These are phyloP conservation scores for Petrea volubilis DNA, from an alignment of 257 asterid genomes.

Conservation along the genomic window DNA sequence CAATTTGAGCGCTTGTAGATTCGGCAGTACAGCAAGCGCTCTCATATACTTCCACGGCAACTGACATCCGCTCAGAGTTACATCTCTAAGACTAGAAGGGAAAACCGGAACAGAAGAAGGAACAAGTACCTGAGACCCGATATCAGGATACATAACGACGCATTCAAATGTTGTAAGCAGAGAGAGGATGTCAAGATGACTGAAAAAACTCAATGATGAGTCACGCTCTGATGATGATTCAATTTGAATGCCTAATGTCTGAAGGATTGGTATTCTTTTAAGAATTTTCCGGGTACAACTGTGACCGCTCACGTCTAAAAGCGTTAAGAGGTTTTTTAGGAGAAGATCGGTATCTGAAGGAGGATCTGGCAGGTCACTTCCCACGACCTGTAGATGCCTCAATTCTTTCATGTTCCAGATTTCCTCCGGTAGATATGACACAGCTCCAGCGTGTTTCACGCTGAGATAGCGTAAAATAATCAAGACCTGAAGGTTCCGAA, in stretches of 20 bases:
- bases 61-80: background rate
- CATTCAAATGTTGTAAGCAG: background rate
- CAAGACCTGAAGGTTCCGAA: too few species aligned
- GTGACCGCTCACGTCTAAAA: background rate
- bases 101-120: background rate
- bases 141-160: background rate
- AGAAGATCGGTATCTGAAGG: too few species aligned
- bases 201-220: background rate
- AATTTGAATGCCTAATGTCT: conserved; percentile 6
- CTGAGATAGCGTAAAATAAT: too few species aligned
- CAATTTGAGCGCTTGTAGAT: background rate
- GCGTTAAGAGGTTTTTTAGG: conserved; percentile 6
- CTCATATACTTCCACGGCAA: background rate
- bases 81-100: background rate
- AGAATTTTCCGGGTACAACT: conserved; percentile 7
- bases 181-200: background rate
- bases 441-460: background rate
- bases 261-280: conserved; percentile 8
- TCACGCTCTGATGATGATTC: background rate
- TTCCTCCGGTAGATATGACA: background rate
- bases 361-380: conserved; percentile 19
- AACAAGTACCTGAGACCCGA: background rate
- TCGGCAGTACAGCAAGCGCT: background rate
- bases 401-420: conserved; percentile 15
- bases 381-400: conserved; percentile 22